phyloP scores from a whole-genome alignment of 345 rosid species.

The Cardamine resedifolia region DNA sequence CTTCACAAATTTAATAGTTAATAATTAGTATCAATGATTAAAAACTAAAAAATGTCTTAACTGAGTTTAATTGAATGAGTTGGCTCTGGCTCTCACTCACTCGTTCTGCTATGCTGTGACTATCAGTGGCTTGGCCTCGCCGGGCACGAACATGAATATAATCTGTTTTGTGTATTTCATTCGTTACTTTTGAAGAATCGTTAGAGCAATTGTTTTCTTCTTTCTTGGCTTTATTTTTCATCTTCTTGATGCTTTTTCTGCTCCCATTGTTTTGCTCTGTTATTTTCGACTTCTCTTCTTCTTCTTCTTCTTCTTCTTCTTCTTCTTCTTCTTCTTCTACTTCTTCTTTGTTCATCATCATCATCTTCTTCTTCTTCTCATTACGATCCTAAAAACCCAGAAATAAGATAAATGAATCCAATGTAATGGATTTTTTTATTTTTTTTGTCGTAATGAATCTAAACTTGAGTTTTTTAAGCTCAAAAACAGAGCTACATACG shows the following conservation, averaged over 20 bases:
- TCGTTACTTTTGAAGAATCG: constrained; percentile 61
- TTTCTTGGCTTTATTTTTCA: constrained; percentile 32
- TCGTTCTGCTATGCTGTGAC: constrained; percentile 97
- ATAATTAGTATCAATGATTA: background rate
- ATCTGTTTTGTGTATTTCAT: constrained; percentile 56
- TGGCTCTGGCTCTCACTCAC: constrained; percentile 53
- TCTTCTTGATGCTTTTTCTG: constrained; percentile 37
- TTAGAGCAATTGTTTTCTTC: constrained; percentile 52
- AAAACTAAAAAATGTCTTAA: background rate
- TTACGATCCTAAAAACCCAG: background rate
- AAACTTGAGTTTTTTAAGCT: constrained; percentile 41
- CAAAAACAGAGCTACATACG: constrained; percentile 19
- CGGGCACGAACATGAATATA: constrained; percentile 97
- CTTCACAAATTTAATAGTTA: constrained; percentile 39
- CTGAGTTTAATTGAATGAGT: background rate
- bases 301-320: too few relatives aligned
- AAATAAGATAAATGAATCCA: background rate
- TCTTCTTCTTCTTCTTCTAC: constrained; percentile 1
- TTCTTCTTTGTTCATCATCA: constrained; percentile 10
- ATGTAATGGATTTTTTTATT: too few relatives aligned
- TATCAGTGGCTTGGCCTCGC: constrained; percentile 97
- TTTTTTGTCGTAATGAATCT: background rate
- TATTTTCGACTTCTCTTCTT: constrained; percentile 60
- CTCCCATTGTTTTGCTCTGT: constrained; percentile 50
- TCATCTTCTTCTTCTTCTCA: constrained; percentile 26